phyloP scores from a whole-genome alignment of 345 rosid species.

The Laguncularia racemosa region DNA sequence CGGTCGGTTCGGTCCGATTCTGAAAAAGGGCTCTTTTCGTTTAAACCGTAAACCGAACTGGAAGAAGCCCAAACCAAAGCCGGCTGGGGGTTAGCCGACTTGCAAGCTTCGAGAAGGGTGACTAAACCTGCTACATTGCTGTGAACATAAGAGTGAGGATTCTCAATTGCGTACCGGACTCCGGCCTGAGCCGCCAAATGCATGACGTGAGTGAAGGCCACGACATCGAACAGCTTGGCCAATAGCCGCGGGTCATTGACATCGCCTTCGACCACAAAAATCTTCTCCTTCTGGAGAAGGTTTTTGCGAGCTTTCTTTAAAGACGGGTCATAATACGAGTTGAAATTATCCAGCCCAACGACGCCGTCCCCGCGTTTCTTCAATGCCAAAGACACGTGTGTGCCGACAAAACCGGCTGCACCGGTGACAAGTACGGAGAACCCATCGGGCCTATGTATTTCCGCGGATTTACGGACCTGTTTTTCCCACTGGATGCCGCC shows the following conservation, averaged over 20 bases:
- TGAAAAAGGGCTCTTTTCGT: slow-evolving; percentile 63
- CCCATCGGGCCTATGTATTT: slow-evolving; percentile 58
- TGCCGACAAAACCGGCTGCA: slow-evolving; percentile 74
- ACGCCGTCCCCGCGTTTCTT: slow-evolving; percentile 77
- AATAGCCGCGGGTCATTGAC: slow-evolving; percentile 53
- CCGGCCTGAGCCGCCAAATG: slow-evolving; percentile 94
- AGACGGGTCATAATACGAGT: slow-evolving; percentile 67
- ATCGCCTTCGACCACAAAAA: slow-evolving; percentile 62
- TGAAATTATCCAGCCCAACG: slow-evolving; percentile 71
- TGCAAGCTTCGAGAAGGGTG: slow-evolving; percentile 57
- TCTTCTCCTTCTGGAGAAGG: slow-evolving; percentile 29
- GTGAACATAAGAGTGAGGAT: slow-evolving; percentile 64
- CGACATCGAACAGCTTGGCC: slow-evolving; percentile 60
- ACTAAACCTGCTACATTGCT: slow-evolving; percentile 74
- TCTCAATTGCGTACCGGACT: slow-evolving; percentile 71
- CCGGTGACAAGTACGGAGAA: slow-evolving; percentile 76
- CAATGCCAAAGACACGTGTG: slow-evolving; percentile 57
- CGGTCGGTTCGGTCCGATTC: slow-evolving; percentile 64
- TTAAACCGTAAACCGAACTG: slow-evolving; percentile 73
- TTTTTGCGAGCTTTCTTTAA: slow-evolving; percentile 43
- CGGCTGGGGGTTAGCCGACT: slow-evolving; percentile 73
- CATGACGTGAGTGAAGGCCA: slow-evolving; percentile 79
- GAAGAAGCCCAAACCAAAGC: slow-evolving; percentile 82
- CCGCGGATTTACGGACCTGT: slow-evolving; percentile 54
- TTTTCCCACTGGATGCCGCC: slow-evolving; percentile 83